A percentile compares a stretch with the other conserved stretches of the same genome.
These are phyloP conservation scores for Neurospora africana DNA, from an alignment of 495 filamentous ascomycete genomes.

Conservation along the genomic window DNA sequence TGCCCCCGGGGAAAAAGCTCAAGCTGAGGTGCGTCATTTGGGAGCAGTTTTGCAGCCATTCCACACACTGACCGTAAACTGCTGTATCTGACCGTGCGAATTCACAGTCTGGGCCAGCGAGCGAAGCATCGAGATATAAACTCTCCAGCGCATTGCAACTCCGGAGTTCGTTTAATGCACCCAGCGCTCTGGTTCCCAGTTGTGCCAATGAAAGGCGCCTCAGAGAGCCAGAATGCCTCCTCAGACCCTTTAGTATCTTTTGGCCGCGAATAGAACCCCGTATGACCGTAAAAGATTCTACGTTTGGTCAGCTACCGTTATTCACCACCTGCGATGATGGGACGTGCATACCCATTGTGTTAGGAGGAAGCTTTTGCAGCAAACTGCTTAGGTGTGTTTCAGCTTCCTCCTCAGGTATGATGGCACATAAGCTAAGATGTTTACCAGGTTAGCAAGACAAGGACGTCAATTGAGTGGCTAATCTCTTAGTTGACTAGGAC, in stretches of 20 bases:
- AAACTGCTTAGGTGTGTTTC: slow-evolving; percentile 49
- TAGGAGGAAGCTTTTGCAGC: slow-evolving; percentile 42
- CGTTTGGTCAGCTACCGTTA: not conserved
- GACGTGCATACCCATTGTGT: slow-evolving; percentile 37
- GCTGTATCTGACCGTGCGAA: not conserved
- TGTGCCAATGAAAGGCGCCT: slow-evolving; percentile 43
- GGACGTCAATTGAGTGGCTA: not conserved
- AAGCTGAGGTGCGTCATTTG: slow-evolving; percentile 42
- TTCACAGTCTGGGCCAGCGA: slow-evolving; percentile 7
- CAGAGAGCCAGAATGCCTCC: slow-evolving; percentile 45
- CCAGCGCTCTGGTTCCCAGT: slow-evolving; percentile 36
- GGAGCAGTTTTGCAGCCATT: slow-evolving; percentile 47
- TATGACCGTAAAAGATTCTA: slow-evolving; percentile 45
- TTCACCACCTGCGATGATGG: too few relatives aligned
- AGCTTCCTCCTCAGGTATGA: slow-evolving; percentile 26
- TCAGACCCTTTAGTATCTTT: slow-evolving; percentile 49
- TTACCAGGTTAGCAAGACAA: not conserved
- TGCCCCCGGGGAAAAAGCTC: slow-evolving; percentile 36
- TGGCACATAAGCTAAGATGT: slow-evolving; percentile 37
- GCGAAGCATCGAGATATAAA: slow-evolving; percentile 13
- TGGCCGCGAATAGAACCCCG: slow-evolving; percentile 39
- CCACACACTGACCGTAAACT: slow-evolving; percentile 39
- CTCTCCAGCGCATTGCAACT: slow-evolving; percentile 44
- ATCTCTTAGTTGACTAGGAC: not conserved
- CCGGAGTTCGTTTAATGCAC: slow-evolving; percentile 39